phyloP scores from a whole-genome alignment of 371 early-diverging fungal genomes.

The Batrachochytrium dendrobatidis region DNA sequence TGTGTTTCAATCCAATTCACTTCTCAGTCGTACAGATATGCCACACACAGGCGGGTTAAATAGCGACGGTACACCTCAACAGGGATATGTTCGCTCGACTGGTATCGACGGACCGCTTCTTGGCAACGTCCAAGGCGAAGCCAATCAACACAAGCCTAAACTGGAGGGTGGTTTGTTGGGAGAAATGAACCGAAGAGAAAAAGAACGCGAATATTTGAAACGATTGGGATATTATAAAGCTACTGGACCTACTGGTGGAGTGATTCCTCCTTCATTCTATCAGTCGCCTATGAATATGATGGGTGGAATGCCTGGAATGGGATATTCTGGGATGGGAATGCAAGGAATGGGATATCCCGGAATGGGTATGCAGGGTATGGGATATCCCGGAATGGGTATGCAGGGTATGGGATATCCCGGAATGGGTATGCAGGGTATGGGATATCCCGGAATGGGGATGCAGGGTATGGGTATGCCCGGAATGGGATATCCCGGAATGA shows the following conservation, averaged over 20 bases:
- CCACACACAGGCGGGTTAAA: too few species aligned
- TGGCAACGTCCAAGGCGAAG: constrained; percentile 14
- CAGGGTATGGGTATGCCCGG: constrained; percentile 4
- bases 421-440: background rate
- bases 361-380: constrained; percentile 8
- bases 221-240: constrained; percentile 24
- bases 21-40: background rate
- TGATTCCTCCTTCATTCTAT: constrained; percentile 16
- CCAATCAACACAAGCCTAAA: constrained; percentile 21
- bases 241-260: constrained; percentile 12
- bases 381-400: constrained; percentile 3
- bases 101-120: constrained; percentile 22
- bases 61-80: too few species aligned
- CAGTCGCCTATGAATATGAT: constrained; percentile 5
- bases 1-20: background rate
- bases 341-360: too few species aligned
- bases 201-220: constrained; percentile 32
- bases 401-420: background rate
- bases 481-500: constrained; percentile 8
- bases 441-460: background rate
- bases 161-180: constrained; percentile 39
- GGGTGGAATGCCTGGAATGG: constrained; percentile 12
- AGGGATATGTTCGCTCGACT: background rate
- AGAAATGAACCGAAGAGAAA: constrained; percentile 35
- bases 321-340: constrained; percentile 10